Evolutionary conservation across 345 rosid genomes (phyloP).

Genomic region (Dimocarpus longan): DNA sequence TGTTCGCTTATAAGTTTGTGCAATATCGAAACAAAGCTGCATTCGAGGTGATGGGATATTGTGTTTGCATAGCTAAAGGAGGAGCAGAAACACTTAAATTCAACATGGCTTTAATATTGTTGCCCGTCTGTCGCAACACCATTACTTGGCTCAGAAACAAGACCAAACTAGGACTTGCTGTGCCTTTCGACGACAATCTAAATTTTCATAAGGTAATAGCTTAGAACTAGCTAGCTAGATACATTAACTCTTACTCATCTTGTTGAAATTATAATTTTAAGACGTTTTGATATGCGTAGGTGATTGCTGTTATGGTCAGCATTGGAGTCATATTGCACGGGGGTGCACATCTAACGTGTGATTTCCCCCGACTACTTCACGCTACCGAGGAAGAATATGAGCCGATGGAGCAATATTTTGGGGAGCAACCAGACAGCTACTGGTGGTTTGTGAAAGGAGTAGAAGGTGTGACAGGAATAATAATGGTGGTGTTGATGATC

Average conservation of each 20-base stretch:
- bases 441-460: constrained; percentile 83
- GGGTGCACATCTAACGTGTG: constrained; percentile 74
- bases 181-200: constrained; percentile 86
- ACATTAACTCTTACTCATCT: neutral
- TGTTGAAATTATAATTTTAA: no score
- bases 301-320: constrained; percentile 61
- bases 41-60: constrained; percentile 76
- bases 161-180: constrained; percentile 65
- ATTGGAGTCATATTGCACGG: constrained; percentile 75
- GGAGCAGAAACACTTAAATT: constrained; percentile 84
- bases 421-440: constrained; percentile 60
- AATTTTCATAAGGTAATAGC: constrained; percentile 72
- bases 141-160: constrained; percentile 93
- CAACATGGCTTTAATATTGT: constrained; percentile 85
- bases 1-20: constrained; percentile 72
- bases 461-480: constrained; percentile 74
- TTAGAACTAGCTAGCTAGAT: neutral
- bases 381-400: constrained; percentile 66
- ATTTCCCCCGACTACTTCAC: constrained; percentile 63
- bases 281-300: constrained; percentile 18
- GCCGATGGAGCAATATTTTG: constrained; percentile 61
- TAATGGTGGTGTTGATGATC: constrained; percentile 79
- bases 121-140: constrained; percentile 84
- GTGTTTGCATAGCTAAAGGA: constrained; percentile 87
- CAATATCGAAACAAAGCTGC: constrained; percentile 60